These are phyloP conservation scores for Pogostemon cablin DNA, from an alignment of 257 asterid species.

Conservation along the genomic window DNA sequence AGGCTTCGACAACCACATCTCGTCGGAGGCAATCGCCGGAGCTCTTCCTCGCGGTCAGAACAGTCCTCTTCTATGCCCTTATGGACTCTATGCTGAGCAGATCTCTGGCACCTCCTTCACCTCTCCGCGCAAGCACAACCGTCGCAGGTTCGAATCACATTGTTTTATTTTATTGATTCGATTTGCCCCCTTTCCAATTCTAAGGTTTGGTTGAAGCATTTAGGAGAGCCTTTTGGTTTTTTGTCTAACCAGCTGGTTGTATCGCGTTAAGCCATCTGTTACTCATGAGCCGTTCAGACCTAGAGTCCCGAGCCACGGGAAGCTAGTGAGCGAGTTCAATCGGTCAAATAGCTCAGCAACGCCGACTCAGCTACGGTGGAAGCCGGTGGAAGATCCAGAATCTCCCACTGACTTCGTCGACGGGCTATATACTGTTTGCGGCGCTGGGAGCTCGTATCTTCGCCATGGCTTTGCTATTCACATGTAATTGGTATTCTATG, in stretches of 20 bases:
- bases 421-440: constrained; percentile 86
- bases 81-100: constrained; percentile 95
- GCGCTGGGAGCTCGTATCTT: constrained; percentile 96
- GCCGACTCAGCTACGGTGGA: constrained; percentile 97
- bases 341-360: constrained; percentile 76
- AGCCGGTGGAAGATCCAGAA: constrained; percentile 69
- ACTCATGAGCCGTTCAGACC: constrained; percentile 93
- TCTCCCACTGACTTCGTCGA: constrained; percentile 77
- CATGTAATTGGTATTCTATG: constrained; percentile 59
- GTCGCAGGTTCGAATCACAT: constrained; percentile 56
- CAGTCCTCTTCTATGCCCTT: constrained; percentile 82
- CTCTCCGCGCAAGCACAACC: constrained; percentile 89
- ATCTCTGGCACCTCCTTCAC: constrained; percentile 97
- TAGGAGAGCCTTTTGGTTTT: not conserved
- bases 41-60: constrained; percentile 85
- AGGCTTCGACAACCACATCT: constrained; percentile 83
- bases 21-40: constrained; percentile 88
- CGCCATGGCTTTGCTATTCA: constrained; percentile 97
- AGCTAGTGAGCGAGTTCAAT: constrained; percentile 84
- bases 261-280: constrained; percentile 92
- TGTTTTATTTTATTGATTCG: not conserved
- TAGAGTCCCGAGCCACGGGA: constrained; percentile 68
- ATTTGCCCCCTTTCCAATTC: constrained; percentile 14
- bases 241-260: constrained; percentile 73
- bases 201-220: not conserved